These are phyloP conservation scores for Coemansia sp. DNA, from an alignment of 192 early-diverging fungal genomes.

Conservation along the genomic window DNA sequence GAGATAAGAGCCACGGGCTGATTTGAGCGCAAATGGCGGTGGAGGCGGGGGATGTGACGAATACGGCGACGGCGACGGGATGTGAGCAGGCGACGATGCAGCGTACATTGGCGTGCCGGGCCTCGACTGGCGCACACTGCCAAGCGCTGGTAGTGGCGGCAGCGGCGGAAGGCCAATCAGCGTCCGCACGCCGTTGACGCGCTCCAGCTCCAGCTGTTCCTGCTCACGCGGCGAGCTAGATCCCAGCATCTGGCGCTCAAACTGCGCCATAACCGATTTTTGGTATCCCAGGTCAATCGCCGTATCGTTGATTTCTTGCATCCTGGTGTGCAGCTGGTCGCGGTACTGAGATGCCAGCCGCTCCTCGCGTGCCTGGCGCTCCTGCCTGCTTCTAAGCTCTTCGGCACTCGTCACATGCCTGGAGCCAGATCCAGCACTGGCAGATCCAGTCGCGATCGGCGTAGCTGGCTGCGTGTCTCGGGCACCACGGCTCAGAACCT, in stretches of 20 bases:
- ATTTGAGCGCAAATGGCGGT: constrained; percentile 3
- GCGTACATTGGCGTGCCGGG: constrained; percentile 45
- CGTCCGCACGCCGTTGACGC: constrained; percentile 44
- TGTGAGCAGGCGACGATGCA: constrained; percentile 14
- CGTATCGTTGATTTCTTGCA: constrained; percentile 25
- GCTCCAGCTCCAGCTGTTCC: constrained; percentile 51
- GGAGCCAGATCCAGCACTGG: neutral
- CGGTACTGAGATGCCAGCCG: constrained; percentile 37
- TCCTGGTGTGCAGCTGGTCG: constrained; percentile 25
- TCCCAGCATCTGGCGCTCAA: constrained; percentile 47
- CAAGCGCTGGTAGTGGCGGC: constrained; percentile 17
- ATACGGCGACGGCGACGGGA: constrained; percentile 9
- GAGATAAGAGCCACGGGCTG: constrained; percentile 3
- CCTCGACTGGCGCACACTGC: constrained; percentile 41
- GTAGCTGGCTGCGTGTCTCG: constrained; percentile 14
- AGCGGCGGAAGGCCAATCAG: constrained; percentile 48
- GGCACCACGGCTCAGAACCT: constrained; percentile 32
- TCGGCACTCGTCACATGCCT: constrained; percentile 6
- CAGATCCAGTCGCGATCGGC: neutral
- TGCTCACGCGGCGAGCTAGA: constrained; percentile 40
- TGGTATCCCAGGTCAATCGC: constrained; percentile 43
- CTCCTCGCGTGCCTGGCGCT: constrained; percentile 43
- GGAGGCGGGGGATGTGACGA: constrained; percentile 5
- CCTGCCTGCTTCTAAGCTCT: constrained; percentile 39
- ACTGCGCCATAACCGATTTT: constrained; percentile 35